Evolutionary conservation across 2,329 filamentous ascomycete genomes (phyloP).

Genomic region (Coniochaeta sp.): DNA sequence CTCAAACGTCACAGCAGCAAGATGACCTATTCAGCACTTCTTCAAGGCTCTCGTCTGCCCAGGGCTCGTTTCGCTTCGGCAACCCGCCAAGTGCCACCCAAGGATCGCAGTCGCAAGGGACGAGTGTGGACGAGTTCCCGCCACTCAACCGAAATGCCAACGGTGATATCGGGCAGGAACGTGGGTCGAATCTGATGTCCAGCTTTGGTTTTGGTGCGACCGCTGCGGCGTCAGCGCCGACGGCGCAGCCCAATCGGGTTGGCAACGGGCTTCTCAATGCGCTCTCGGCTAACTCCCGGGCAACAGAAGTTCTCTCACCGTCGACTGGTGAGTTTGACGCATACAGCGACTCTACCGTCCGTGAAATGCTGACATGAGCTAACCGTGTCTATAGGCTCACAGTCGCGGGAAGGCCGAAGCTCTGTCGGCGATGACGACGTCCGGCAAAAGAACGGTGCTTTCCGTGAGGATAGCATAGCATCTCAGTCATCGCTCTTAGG

Average conservation of each 20-base stretch:
- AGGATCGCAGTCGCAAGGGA: constrained; percentile 38
- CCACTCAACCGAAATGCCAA: constrained; percentile 50
- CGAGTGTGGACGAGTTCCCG: constrained; percentile 52
- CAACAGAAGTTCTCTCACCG: constrained; percentile 41
- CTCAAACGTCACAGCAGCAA: constrained; percentile 38
- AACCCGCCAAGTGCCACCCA: constrained; percentile 31
- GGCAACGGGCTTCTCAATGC: constrained; percentile 58
- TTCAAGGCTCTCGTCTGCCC: constrained; percentile 28
- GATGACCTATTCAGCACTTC: constrained; percentile 35
- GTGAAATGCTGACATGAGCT: constrained; percentile 14
- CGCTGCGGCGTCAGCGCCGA: constrained; percentile 26
- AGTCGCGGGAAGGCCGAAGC: constrained; percentile 35
- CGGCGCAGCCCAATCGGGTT: constrained; percentile 33
- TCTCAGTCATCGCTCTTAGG: constrained; percentile 24
- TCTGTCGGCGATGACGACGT: constrained; percentile 32
- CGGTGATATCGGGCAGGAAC: constrained; percentile 51
- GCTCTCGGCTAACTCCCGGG: constrained; percentile 50
- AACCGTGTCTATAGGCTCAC: constrained; percentile 23
- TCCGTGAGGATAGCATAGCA: constrained; percentile 33
- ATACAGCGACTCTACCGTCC: constrained; percentile 12
- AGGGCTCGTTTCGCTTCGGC: constrained; percentile 47
- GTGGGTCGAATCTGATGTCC: constrained; percentile 42
- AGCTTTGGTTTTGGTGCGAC: constrained; percentile 46
- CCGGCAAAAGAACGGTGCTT: constrained; percentile 34
- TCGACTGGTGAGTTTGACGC: constrained; percentile 23